A percentile compares a stretch with the other conserved stretches of the same genome.
Conservation (phyloP, 371 early-diverging fungal species). For the Coemansia sp. region DNA sequence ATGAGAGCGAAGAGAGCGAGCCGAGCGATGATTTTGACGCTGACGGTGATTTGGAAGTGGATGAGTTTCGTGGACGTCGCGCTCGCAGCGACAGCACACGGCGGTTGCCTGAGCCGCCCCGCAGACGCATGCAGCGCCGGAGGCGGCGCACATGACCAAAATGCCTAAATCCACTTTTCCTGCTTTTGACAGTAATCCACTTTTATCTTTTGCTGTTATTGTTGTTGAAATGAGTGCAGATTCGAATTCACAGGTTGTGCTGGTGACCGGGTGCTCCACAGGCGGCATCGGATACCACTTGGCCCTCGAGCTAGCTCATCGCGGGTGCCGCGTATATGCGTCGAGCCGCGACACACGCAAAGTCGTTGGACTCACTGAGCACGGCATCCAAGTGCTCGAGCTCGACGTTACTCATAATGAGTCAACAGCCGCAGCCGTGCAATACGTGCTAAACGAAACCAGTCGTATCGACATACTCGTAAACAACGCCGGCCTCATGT, state of each 20-base stretch:
- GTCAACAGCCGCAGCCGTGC: slow-evolving; percentile 17
- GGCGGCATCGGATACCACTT: slow-evolving; percentile 53
- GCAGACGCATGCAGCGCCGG: background rate
- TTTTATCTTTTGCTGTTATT: background rate
- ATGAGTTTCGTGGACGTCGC: background rate
- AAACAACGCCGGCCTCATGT: slow-evolving; percentile 48
- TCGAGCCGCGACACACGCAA: slow-evolving; percentile 16
- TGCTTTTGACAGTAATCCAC: background rate
- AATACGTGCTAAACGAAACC: slow-evolving; percentile 4
- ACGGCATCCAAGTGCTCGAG: slow-evolving; percentile 10
- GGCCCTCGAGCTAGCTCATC: slow-evolving; percentile 36
- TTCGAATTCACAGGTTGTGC: slow-evolving; percentile 19
- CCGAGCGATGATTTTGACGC: slow-evolving; percentile 2
- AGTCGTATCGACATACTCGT: slow-evolving; percentile 40
- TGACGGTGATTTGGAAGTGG: slow-evolving; percentile 11
- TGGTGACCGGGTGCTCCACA: slow-evolving; percentile 50
- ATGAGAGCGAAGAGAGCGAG: background rate
- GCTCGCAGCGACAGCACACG: background rate
- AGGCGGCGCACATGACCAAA: background rate
- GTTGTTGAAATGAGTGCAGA: background rate
- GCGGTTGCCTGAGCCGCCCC: background rate
- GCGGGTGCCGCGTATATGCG: slow-evolving; percentile 42
- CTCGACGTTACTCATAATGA: slow-evolving; percentile 26
- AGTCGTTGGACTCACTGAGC: background rate
- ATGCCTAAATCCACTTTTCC: background rate